These are phyloP conservation scores for Terfezia boudieri DNA, from an alignment of 495 filamentous ascomycete genomes.

Conservation along the genomic window DNA sequence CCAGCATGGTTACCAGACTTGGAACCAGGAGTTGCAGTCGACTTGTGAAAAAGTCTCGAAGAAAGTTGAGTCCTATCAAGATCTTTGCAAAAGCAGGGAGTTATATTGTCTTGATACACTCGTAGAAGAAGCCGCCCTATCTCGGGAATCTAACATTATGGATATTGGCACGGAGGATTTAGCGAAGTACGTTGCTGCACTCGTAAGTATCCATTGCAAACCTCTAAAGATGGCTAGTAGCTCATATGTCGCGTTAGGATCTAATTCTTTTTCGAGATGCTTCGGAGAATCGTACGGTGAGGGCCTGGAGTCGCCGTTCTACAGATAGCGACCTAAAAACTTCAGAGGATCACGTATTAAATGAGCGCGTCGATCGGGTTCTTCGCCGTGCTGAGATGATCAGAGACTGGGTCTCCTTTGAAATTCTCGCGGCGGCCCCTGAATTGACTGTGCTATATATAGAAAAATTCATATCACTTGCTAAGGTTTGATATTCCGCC, in stretches of 20 bases:
- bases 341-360: not conserved
- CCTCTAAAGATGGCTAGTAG: too few species aligned
- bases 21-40: not conserved
- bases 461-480: not conserved
- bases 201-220: not conserved
- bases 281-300: not conserved
- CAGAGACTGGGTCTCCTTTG: not conserved
- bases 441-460: not conserved
- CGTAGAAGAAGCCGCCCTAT: not conserved
- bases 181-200: not conserved
- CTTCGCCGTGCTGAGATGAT: not conserved
- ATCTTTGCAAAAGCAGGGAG: not conserved
- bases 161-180: not conserved
- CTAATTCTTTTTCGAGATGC: not conserved
- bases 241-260: not conserved
- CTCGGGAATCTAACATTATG: not conserved
- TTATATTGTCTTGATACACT: not conserved
- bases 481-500: not conserved
- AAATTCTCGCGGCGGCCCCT: not conserved
- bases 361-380: not conserved
- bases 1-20: not conserved
- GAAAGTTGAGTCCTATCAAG: not conserved
- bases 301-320: not conserved
- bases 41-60: not conserved
- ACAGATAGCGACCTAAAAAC: not conserved